Evolutionary conservation across 2,329 filamentous ascomycete genomes (phyloP).

Genomic region (Penicillium griseofulvum): DNA sequence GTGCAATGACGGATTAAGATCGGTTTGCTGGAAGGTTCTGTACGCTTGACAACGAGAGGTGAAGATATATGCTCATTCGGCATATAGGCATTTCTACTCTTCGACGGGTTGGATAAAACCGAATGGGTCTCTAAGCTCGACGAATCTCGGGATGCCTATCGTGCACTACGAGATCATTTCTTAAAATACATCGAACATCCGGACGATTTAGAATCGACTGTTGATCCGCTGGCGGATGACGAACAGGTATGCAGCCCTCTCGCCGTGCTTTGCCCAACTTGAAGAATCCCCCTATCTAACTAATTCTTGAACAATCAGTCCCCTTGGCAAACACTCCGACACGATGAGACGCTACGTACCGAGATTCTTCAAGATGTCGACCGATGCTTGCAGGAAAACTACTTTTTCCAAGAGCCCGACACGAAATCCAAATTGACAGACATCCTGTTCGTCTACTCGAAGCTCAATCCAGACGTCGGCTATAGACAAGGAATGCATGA

Average conservation of each 20-base stretch:
- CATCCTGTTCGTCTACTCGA: constrained; percentile 91
- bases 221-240: constrained; percentile 86
- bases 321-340: constrained; percentile 82
- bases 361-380: constrained; percentile 96
- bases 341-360: constrained; percentile 77
- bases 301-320: constrained; percentile 57
- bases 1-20: constrained; percentile 72
- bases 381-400: constrained; percentile 82
- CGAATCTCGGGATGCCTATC: constrained; percentile 72
- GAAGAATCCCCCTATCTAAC: constrained; percentile 24
- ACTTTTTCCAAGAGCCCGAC: constrained; percentile 76
- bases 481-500: constrained; percentile 99
- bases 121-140: constrained; percentile 68
- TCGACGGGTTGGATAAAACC: constrained; percentile 61
- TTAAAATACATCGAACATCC: constrained; percentile 81
- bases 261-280: background rate
- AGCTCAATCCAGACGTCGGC: constrained; percentile 79
- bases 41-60: constrained; percentile 1
- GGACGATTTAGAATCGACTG: constrained; percentile 69
- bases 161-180: constrained; percentile 68
- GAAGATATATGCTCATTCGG: constrained; percentile 21
- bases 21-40: constrained; percentile 84
- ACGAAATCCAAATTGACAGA: constrained; percentile 82
- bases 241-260: constrained; percentile 53
- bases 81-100: constrained; percentile 72